Evolutionary conservation across 1,284 basidiomycete species (phyloP), one percentile per base, ranked within the genome.

Genomic region (Rhodotorula sp.): DNA sequence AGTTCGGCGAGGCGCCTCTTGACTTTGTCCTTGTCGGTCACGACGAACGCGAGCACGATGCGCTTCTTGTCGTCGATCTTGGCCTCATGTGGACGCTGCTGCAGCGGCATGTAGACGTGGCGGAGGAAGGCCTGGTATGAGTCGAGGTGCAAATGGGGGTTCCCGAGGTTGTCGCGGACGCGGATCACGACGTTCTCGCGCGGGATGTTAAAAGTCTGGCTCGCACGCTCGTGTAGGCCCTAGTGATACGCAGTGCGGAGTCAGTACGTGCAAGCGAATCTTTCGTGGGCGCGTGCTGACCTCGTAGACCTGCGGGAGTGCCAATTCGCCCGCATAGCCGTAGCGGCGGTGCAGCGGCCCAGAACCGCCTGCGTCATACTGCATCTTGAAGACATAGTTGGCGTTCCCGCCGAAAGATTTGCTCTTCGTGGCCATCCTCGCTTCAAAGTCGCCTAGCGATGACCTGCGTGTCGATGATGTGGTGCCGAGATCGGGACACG

Each of bases 381-480:
- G 49, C 29, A 75, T 60, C 63, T 75, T 75, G 67, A 75, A 75
- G 18, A 75, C 71, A 54, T 57, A 75, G 46, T 10, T 37, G 15
- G 8, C 6, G 10, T 42, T 42, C 14, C 37, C 37, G 37, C 37
- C 37, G 37, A 42, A 10, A 14, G 29, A 2, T 5, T n/a, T 29
- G 2, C n/a, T 29, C 29, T 10, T 12, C 14, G 24, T n/a, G 53
- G 26, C 26, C 29, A 26, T 17, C 12, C 8, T 29, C 53, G 53
- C 22, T 26, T 29, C 15, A 14, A n/a, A 14, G 10, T n/a, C 22
- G 22, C 49, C 49, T 20, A 24, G 22, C 12, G 8, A 10, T 14
- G 22, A 24, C 22, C 26, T 8, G 22, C 8, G n/a, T 12, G 24
- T 26, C 49, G 49, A 14, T n/a, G 53, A 54, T 54, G 53, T 54